A percentile compares a stretch with the other conserved stretches of the same genome.
These are phyloP conservation scores for Saccharomyces jurei DNA, from an alignment of 805 yeast genomes.

Conservation along the genomic window DNA sequence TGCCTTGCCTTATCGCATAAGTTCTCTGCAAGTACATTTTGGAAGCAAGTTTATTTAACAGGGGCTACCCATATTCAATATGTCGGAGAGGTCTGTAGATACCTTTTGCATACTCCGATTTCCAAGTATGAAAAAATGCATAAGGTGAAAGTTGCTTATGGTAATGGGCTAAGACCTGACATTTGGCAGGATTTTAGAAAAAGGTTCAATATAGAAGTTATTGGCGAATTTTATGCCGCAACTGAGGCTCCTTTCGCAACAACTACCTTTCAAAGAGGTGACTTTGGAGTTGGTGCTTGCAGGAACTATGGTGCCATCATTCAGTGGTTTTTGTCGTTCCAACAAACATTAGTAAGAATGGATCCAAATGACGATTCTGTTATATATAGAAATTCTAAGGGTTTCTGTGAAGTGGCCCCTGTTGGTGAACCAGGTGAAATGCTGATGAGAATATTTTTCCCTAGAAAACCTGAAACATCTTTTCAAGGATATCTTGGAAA, in stretches of 20 bases:
- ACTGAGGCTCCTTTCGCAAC: conserved; percentile 89
- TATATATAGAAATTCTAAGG: conserved; percentile 62
- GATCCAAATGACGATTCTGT: conserved; percentile 72
- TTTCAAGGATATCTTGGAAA: conserved; percentile 89
- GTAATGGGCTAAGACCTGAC: conserved; percentile 85
- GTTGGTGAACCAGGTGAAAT: conserved; percentile 78
- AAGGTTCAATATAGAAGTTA: conserved; percentile 62
- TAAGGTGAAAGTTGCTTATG: conserved; percentile 62
- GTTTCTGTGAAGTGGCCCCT: conserved; percentile 48
- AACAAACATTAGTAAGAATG: conserved; percentile 60
- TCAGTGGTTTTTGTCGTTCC: conserved; percentile 41
- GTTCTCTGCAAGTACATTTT: conserved; percentile 75
- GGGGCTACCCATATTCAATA: conserved; percentile 79
- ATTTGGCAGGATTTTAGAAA: conserved; percentile 77
- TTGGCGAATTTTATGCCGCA: conserved; percentile 91
- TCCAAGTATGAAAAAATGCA: conserved; percentile 63
- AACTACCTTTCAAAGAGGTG: conserved; percentile 70
- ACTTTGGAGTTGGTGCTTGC: conserved; percentile 80
- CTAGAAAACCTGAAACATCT: conserved; percentile 57
- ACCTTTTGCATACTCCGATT: conserved; percentile 56
- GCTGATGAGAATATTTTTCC: conserved; percentile 61
- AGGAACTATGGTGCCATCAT: conserved; percentile 65
- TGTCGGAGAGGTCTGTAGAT: conserved; percentile 92
- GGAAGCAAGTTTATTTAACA: conserved; percentile 76
- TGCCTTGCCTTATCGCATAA: conserved; percentile 71